Base-by-base conservation (phyloP, 805 yeast species). In the Starmerella sp. region DNA sequence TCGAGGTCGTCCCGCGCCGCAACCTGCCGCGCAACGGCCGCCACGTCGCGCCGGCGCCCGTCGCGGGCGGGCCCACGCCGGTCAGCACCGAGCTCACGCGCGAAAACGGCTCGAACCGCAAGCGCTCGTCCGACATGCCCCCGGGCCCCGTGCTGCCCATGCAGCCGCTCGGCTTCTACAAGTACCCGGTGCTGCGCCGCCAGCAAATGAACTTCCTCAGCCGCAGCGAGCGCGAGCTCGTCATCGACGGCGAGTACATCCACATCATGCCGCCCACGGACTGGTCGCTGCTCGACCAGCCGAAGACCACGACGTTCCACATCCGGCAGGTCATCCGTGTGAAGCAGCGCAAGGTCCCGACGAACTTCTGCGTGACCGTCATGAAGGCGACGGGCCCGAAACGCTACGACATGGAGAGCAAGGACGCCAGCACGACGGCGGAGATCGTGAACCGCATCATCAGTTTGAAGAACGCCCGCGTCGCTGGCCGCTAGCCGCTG, bases 191-290 rank as follows among this genome's bases (percentile, higher is more conserved):
- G 0, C 86, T 88, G 86, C 76, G 97, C 63, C 79, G 93, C 57
- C 91, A 90, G 63, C 90, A 89, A 28, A 79, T 84, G 81, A 82
- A 95, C 0, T 82, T 91, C 60, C 79, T 85, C 56, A 81, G 81
- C 55, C 77, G 89, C 53, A 86, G 86, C 57, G 95, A 89, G 62
- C 80, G 93, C 62, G 79, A 89, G 0, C 73, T 91, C 35, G 89
- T 93, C 1, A 79, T 91, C 39, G 97, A 91, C 68, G 97, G 97
- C n/a, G 95, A 88, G 63, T 89, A 88, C 64, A 80, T 91, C 13
- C 91, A 90, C 63, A 78, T 91, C 49, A 80, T 87, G 63, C 96
- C 97, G 0, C 83, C 89, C 7, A 88, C 86, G 62, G 91, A 86
- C 56, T 75, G 80, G 55, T 79, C 77, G 61, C 79, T 87, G 78